Percentiles rank a stretch among this genome's conserved stretches.
These are phyloP conservation scores for Dissophora ornata DNA, from an alignment of 192 early-diverging fungal genomes.

Conservation along the genomic window DNA sequence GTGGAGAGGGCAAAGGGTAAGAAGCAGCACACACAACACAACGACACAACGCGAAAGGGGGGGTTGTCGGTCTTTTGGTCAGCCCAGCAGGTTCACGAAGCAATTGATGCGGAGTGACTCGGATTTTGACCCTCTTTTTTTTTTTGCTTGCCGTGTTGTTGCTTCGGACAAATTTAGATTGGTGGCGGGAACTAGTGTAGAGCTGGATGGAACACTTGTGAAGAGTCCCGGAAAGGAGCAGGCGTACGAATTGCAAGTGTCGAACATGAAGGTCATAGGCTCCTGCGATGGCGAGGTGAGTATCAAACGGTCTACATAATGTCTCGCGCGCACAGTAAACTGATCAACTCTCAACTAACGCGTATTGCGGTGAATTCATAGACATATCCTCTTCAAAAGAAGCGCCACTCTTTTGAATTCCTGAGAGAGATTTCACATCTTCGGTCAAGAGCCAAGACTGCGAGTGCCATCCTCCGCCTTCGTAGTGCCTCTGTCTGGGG, in stretches of 20 bases:
- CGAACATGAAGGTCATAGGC: constrained; percentile 65
- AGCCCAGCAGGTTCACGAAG: no score
- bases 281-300: constrained; percentile 69
- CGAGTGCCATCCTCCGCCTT: constrained; percentile 77
- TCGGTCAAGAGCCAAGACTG: constrained; percentile 79
- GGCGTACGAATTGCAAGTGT: constrained; percentile 74
- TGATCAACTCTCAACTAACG: not conserved
- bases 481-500: constrained; percentile 73
- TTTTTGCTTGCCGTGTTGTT: not conserved
- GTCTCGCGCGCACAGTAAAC: no score
- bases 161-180: constrained; percentile 61
- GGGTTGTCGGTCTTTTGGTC: no score
- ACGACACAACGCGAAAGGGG: no score
- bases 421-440: constrained; percentile 82
- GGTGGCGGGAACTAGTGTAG: constrained; percentile 78
- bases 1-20: constrained; percentile 67
- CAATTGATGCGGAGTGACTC: no score
- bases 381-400: constrained; percentile 90
- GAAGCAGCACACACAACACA: no score
- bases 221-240: constrained; percentile 78
- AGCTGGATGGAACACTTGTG: constrained; percentile 75
- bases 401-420: constrained; percentile 79
- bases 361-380: constrained; percentile 16
- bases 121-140: no score
- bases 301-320: no score